Base-by-base conservation (phyloP, 176 grass and related monocot species). In the Themeda triandra region DNA sequence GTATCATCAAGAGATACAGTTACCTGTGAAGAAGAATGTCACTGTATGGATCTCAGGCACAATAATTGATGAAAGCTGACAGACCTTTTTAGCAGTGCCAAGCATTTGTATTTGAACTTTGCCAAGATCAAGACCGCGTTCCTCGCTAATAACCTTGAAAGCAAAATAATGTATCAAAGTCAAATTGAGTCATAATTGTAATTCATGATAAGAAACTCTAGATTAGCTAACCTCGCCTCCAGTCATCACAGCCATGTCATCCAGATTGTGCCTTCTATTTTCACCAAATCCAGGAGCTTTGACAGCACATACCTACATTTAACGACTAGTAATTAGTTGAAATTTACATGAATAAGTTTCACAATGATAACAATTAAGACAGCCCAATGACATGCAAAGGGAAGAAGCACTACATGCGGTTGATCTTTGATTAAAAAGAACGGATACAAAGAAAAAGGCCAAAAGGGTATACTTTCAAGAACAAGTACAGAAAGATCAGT, bases 281-380 rank as follows among this genome's bases (percentile, higher is more conserved):
- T 98, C 96, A 86, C 96, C 96, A 95, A 93, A 98, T 31, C 96
- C 96, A 86, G 96, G 92, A 70, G 92, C 91, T 93, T 98, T 98
- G 63, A 98, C 87, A 37, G 96, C 96, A 87, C 92, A 98, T 64
- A 98, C 88, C 92, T 98, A 90, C 12, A 92, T 77, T 75, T 21
- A 67, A 63, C 59, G 40, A 37, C 46, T 19, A 10, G 49, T 39
- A 51, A 62, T 73, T 83, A 83, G 79, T 65, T 67, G 14, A 79
- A 82, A 78, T 42, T 82, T 86, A 81, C 32, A 27, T 66, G 82
- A 63, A 44, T 63, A 86, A n/a, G 28, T 1, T 88, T 78, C 67
- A 75, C 44, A n/a, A 11, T 6, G 68, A 46, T 58, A 84, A 56
- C 28, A 41, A 5, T 19, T 10, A 30, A 33, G 1, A 23, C 12